Evolutionary conservation across 176 grass and related monocot species (phyloP).

Genomic region (Dactylis glomerata): DNA sequence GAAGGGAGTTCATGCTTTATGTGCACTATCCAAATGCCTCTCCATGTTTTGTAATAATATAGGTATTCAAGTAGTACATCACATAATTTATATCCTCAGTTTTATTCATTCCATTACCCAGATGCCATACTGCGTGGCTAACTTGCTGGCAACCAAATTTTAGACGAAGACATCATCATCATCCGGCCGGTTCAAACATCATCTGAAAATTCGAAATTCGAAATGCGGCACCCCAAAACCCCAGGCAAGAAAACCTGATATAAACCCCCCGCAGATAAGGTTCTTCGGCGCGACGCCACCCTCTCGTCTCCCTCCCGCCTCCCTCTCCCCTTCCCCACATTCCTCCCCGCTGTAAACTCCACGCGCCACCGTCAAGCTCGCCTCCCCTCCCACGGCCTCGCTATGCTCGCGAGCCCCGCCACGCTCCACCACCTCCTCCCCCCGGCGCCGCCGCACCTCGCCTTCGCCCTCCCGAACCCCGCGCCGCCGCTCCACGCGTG

Average conservation of each 20-base stretch:
- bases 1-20: too few relatives aligned
- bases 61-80: too few relatives aligned
- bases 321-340: neutral
- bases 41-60: too few relatives aligned
- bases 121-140: too few relatives aligned
- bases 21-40: too few relatives aligned
- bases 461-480: constrained; percentile 24
- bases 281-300: constrained; percentile 26
- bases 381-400: constrained; percentile 4
- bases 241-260: neutral
- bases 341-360: neutral
- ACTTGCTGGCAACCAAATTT: too few relatives aligned
- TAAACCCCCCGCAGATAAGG: constrained; percentile 40
- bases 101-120: too few relatives aligned
- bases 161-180: too few relatives aligned
- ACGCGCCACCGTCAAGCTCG: constrained; percentile 6
- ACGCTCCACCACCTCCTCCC: constrained; percentile 38
- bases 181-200: neutral
- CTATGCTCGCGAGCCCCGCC: constrained; percentile 50
- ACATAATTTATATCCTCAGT: too few relatives aligned
- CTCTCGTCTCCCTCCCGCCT: constrained; percentile 25
- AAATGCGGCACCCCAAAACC: constrained; percentile 8
- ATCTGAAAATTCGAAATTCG: neutral
- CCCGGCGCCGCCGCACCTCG: constrained; percentile 33
- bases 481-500: constrained; percentile 28